Percentiles rank a stretch among this genome's conserved stretches.
These are phyloP conservation scores for Trichosanthes truncata DNA, from an alignment of 306 rosid genomes.

Conservation along the genomic window DNA sequence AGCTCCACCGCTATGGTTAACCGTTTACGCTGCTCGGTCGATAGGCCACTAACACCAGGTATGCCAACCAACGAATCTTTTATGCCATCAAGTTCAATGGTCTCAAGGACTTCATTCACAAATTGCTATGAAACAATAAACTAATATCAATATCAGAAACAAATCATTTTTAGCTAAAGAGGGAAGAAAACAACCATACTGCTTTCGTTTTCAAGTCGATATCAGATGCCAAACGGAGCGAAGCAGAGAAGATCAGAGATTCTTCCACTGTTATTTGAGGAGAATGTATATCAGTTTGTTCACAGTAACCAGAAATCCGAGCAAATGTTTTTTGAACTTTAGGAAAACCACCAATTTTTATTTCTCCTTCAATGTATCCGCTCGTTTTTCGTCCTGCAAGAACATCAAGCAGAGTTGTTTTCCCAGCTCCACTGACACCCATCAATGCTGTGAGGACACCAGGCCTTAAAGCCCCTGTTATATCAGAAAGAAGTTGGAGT, in stretches of 20 bases:
- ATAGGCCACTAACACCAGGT: conserved; percentile 37
- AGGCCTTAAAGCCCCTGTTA: conserved; percentile 32
- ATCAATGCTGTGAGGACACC: conserved; percentile 42
- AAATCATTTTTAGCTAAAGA: not conserved
- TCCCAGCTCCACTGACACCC: conserved; percentile 44
- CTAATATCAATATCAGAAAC: not conserved
- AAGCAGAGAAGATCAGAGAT: conserved; percentile 35
- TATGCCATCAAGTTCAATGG: conserved; percentile 38
- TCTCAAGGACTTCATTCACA: conserved; percentile 43
- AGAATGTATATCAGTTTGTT: conserved; percentile 39
- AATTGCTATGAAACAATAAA: conserved; percentile 21
- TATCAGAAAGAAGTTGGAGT: conserved; percentile 27
- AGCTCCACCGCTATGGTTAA: conserved; percentile 44
- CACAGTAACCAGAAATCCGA: conserved; percentile 38
- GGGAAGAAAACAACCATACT: conserved; percentile 12
- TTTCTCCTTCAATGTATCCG: conserved; percentile 30
- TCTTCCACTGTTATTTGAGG: conserved; percentile 42
- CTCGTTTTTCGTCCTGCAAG: conserved; percentile 36
- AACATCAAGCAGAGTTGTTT: conserved; percentile 43
- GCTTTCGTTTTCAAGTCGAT: conserved; percentile 23
- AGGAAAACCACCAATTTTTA: conserved; percentile 36
- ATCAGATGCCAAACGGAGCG: conserved; percentile 28
- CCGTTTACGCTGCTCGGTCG: conserved; percentile 46
- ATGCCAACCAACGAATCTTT: conserved; percentile 38
- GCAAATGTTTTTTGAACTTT: conserved; percentile 39